phyloP scores from a whole-genome alignment of 2,329 filamentous ascomycete genomes.

The Alternaria sp. region DNA sequence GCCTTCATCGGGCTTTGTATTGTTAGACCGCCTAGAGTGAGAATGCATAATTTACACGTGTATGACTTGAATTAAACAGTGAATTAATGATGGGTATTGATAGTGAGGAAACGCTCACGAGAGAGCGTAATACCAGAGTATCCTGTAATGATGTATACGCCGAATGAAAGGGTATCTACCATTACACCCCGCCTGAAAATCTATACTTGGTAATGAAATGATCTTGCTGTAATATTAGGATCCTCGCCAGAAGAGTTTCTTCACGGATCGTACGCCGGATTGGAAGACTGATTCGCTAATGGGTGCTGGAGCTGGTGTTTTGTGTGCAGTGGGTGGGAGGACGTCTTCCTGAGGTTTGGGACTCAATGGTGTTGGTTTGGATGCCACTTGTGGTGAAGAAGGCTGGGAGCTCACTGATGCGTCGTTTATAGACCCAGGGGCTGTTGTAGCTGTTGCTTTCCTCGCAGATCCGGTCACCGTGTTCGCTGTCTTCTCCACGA shows the following conservation, averaged over 20 bases:
- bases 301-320: neutral
- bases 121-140: neutral
- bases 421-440: neutral
- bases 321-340: neutral
- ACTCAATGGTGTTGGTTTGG: neutral
- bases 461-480: neutral
- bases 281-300: conserved; percentile 9
- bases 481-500: neutral
- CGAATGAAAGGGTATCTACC: neutral
- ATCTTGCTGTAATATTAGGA: neutral
- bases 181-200: neutral
- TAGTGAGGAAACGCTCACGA: neutral
- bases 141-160: neutral
- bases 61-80: neutral
- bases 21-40: neutral
- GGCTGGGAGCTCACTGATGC: neutral
- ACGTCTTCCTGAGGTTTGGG: neutral
- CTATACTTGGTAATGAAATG: neutral
- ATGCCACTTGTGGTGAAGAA: neutral
- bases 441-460: neutral
- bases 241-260: conserved; percentile 7
- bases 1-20: neutral
- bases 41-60: neutral
- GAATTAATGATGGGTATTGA: neutral
- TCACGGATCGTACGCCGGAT: conserved; percentile 12